Evolutionary conservation across 305 asterid genomes (phyloP), one percentile per base, ranked within the genome.

Genomic region (Solanum chacoense): DNA sequence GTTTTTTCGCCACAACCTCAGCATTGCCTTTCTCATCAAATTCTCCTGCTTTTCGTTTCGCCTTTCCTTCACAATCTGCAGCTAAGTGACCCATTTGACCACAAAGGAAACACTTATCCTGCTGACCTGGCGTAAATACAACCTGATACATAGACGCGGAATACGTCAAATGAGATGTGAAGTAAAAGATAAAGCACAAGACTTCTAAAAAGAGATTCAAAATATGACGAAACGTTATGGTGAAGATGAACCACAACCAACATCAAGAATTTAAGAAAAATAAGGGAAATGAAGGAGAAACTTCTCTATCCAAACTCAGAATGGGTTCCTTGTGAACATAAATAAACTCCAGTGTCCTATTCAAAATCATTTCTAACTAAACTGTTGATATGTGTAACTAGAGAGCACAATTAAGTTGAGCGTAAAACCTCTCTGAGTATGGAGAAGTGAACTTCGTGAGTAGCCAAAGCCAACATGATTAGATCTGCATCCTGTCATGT

Each of bases 1-100:
- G 99, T 90, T 97, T 97, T 96, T 95, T 96, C 11, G 98, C 95
- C 91, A 94, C 95, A 59, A 87, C 90, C 72, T 92, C 98, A 40
- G 91, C 95, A 83, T 94, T 95, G 87, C 98, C 95, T 93, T 97
- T 97, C 93, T 97, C 99, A 91, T 97, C 98, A 92, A 95, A 96
- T 90, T 97, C 99, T 90, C 99, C 99, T 50, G 98, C 94, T 93
- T 97, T 95, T 86, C 98, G 95, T 93, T 96, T 97, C 28, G 94
- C 94, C 93, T 97, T 96, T 85, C 99, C 99, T 93, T 97, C 97
- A 88, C 99, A 97, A 36, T 91, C 87, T 86, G 98, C 98, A 71
- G 99, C 99, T 86, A 95, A 86, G 94, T 97, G 99, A 76, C 99
- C 99, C 92, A 97, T 88, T 94, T 96, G 99, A 92, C 99, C 99